phyloP scores from a whole-genome alignment of 2,329 filamentous ascomycete species.

The Alternaria metachromatica region DNA sequence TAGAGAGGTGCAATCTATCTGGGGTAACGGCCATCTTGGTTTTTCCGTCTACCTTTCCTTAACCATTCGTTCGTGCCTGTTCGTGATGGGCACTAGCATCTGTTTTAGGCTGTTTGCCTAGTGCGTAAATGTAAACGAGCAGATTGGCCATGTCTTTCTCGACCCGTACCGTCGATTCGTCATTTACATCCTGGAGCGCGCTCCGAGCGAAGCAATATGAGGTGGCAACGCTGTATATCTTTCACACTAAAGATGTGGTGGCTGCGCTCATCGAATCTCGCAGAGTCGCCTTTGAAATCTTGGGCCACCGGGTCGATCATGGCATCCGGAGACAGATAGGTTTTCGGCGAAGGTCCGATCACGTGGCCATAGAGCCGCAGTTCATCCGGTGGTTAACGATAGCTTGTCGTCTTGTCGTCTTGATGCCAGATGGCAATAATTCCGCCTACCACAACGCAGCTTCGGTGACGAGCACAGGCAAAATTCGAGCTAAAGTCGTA shows the following conservation, averaged over 20 bases:
- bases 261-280: not conserved
- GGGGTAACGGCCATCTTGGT: not conserved
- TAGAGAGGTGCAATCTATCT: not conserved
- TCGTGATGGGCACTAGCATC: not conserved
- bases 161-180: not conserved
- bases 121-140: not conserved
- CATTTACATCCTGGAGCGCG: not conserved
- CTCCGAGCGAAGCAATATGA: not conserved
- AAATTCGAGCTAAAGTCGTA: not conserved
- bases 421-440: not conserved
- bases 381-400: conserved; percentile 8
- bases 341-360: not conserved
- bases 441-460: not conserved
- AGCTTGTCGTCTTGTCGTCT: not conserved
- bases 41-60: not conserved
- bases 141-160: not conserved
- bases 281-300: not conserved
- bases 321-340: not conserved
- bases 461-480: too few species aligned
- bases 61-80: not conserved
- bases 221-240: not conserved
- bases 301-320: conserved; percentile 5
- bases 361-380: not conserved
- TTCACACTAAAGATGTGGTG: not conserved
- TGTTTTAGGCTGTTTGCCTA: not conserved